These are phyloP conservation scores for Colletotrichum theobromicola DNA, from an alignment of 2,329 filamentous ascomycete genomes.

Conservation along the genomic window DNA sequence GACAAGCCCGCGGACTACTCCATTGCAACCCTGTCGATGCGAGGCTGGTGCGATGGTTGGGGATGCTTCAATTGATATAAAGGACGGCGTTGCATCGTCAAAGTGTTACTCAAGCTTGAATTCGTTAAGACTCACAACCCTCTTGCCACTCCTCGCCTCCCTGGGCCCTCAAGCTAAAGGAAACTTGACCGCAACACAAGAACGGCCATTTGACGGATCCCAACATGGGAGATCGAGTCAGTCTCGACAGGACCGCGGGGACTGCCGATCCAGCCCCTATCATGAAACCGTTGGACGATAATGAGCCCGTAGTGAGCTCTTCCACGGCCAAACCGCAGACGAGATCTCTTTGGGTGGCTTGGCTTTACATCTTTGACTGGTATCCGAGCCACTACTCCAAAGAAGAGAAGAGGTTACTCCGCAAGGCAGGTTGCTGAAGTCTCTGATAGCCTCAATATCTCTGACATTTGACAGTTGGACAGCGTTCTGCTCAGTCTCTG, in stretches of 20 bases:
- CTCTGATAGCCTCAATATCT: fast-evolving
- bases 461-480: slow-evolving; percentile 29
- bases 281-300: not conserved
- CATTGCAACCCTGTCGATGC: not conserved
- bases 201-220: not conserved
- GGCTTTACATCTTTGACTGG: slow-evolving; percentile 30
- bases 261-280: not conserved
- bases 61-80: not conserved
- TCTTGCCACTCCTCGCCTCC: not conserved
- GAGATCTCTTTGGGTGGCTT: slow-evolving; percentile 26
- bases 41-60: not conserved
- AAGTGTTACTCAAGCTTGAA: not conserved
- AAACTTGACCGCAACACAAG: not conserved
- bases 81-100: not conserved
- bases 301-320: slow-evolving; percentile 24
- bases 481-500: slow-evolving; percentile 31
- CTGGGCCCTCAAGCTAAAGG: not conserved
- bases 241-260: not conserved
- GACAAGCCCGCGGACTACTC: not conserved
- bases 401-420: slow-evolving; percentile 28
- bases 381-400: slow-evolving; percentile 35
- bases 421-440: not conserved
- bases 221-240: not conserved
- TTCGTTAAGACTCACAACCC: not conserved
- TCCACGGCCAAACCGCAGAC: slow-evolving; percentile 16